Base-by-base conservation (phyloP, 1,139 yeast species). In the Sugiyamaella pinicola region DNA sequence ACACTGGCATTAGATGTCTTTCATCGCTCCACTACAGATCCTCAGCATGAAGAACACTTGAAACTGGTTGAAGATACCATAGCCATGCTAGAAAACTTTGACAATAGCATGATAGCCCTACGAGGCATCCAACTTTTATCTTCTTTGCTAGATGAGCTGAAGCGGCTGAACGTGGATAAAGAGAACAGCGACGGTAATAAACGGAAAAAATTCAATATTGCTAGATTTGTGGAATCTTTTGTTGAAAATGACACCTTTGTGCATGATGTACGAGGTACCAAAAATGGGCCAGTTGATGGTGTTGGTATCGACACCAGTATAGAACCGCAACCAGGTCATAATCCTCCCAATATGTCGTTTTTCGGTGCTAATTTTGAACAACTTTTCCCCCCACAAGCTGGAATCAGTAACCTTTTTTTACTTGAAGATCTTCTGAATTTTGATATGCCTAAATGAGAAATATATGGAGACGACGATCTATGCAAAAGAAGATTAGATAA, bases 51-150 rank as follows among this genome's bases (percentile, higher is more conserved):
- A 12, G 35, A 31, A 17, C 35, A 31, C 17, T 17, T n/a, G 6
- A 4, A 13, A 13, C 17, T 31, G 5, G 35, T 31, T 13, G 13
- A 31, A 7, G 35, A 31, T 31, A 31, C 35, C 5, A 31, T 31
- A 31, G n/a, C 35, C 3, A 31, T 31, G 35, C 35, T 31, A 31
- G 35, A 17, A n/a, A 31, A 31, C 35, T 31, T 31, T 31, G 35
- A 31, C 35, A 31, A 31, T 13, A 31, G 35, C 35, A 31, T 31
- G 35, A 31, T 31, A n/a, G 35, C 35, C 17, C 7, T 31, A 12
- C 15, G 35, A 31, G 35, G 35, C 17, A 31, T 31, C 13, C 35
- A 31, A 17, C 35, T 31, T 13, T n/a, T 31, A 13, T 31, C 35
- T 3, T 31, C 35, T 31, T 31, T 31, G 17, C 35, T 31, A 3